Evolutionary conservation across 495 filamentous ascomycete species (phyloP).

Genomic region (Neurospora africana): DNA sequence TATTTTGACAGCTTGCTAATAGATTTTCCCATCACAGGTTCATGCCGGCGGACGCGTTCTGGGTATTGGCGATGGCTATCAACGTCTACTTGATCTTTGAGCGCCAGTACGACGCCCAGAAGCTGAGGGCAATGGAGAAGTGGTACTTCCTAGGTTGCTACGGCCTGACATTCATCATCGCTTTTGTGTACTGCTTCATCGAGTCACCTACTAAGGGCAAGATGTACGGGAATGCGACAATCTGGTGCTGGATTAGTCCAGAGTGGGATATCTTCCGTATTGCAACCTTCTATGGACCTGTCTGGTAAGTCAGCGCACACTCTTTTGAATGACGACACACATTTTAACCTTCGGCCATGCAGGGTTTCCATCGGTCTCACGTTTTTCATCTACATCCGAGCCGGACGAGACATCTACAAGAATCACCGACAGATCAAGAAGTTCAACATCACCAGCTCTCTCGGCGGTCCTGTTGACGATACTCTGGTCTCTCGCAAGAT

Average conservation of each 20-base stretch:
- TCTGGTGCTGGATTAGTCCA: constrained; percentile 73
- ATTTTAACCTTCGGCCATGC: background rate
- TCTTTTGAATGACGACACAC: background rate
- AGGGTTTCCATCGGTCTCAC: constrained; percentile 58
- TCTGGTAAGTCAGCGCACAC: constrained; percentile 46
- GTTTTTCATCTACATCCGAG: constrained; percentile 61
- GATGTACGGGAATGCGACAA: constrained; percentile 66
- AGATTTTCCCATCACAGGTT: constrained; percentile 41
- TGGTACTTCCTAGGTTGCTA: constrained; percentile 66
- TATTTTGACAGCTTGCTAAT: background rate
- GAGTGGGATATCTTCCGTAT: constrained; percentile 67
- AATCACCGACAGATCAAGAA: constrained; percentile 39
- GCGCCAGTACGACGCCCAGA: constrained; percentile 55
- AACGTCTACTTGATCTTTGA: constrained; percentile 88
- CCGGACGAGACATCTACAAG: constrained; percentile 59
- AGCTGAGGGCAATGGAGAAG: constrained; percentile 59
- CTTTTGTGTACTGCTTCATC: constrained; percentile 58
- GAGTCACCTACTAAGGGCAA: constrained; percentile 34
- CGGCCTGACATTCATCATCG: constrained; percentile 62
- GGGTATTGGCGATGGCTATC: constrained; percentile 76
- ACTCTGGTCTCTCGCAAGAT: constrained; percentile 44
- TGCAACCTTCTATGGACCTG: constrained; percentile 70
- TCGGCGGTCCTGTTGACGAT: constrained; percentile 5
- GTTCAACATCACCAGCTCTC: constrained; percentile 33
- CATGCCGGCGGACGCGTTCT: constrained; percentile 66